phyloP scores from a whole-genome alignment of 2,329 filamentous ascomycete species.

The Fusarium oligoseptatum region DNA sequence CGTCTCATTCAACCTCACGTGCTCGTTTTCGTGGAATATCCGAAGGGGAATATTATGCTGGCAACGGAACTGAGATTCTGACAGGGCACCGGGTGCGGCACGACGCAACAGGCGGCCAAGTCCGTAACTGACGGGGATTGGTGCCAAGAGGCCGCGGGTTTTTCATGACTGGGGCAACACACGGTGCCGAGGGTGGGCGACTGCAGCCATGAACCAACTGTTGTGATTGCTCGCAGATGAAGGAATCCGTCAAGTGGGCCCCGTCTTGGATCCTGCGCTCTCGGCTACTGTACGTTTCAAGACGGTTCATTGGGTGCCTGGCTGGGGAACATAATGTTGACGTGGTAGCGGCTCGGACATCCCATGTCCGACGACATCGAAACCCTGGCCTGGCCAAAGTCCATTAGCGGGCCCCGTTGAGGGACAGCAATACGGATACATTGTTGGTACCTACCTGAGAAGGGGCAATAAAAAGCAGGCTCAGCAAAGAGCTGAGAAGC shows the following conservation, averaged over 20 bases:
- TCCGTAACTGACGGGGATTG: conserved; percentile 19
- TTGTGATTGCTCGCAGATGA: conserved; percentile 19
- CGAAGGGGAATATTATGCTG: background rate
- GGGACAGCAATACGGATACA: background rate
- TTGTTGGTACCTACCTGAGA: background rate
- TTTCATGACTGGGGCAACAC: conserved; percentile 12
- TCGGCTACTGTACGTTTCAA: conserved; percentile 29
- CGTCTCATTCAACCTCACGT: background rate
- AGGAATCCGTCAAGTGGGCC: conserved; percentile 38
- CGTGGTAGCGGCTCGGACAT: conserved; percentile 4
- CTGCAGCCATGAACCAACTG: conserved; percentile 28
- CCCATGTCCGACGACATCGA: background rate
- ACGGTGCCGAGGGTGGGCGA: conserved; percentile 23
- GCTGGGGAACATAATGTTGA: conserved; percentile 1
- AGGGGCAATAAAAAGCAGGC: conserved; percentile 12
- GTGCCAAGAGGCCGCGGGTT: conserved; percentile 11
- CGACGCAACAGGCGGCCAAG: conserved; percentile 22
- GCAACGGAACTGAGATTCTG: background rate
- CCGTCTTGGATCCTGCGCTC: conserved; percentile 26
- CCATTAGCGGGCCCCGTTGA: conserved; percentile 4
- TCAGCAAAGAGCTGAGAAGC: conserved; percentile 5
- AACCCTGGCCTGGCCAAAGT: conserved; percentile 8
- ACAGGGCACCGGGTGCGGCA: conserved; percentile 14
- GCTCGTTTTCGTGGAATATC: background rate
- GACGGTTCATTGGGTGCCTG: conserved; percentile 40